Evolutionary conservation across 2,329 filamentous ascomycete genomes (phyloP).

Genomic region (Diaporthe ampelina): DNA sequence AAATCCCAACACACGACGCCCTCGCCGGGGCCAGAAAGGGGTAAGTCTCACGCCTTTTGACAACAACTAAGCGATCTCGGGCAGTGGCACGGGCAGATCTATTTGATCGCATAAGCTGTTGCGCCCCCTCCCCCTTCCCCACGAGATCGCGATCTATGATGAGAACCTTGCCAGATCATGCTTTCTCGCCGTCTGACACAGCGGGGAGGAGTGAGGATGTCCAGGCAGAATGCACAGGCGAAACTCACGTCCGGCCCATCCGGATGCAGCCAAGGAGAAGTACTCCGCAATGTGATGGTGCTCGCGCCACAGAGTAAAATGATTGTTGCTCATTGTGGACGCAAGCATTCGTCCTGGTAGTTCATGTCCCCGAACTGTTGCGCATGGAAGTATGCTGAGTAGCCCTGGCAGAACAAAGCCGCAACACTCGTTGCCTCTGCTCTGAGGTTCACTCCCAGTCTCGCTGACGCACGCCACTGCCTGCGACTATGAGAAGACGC

Average conservation of each 20-base stretch:
- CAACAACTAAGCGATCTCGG: neutral
- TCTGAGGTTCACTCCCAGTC: neutral
- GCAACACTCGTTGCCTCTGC: neutral
- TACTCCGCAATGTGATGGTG: neutral
- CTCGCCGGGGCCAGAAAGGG: slow-evolving; percentile 9
- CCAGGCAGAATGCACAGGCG: neutral
- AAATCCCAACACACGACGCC: neutral
- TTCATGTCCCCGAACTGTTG: neutral
- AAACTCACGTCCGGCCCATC: neutral
- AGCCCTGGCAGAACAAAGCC: neutral
- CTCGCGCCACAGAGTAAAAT: neutral
- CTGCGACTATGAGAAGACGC: neutral
- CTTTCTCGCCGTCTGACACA: slow-evolving; percentile 1
- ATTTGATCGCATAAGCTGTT: neutral
- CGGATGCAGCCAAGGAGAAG: neutral
- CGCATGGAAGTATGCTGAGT: neutral
- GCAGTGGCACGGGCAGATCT: neutral
- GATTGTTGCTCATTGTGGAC: slow-evolving; percentile 1
- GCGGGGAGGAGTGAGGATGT: neutral
- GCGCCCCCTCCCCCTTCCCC: neutral
- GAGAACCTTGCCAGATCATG: slow-evolving; percentile 4
- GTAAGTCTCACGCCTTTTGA: neutral
- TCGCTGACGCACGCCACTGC: slow-evolving; percentile 2
- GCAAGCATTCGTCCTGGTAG: neutral
- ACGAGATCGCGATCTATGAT: slow-evolving; percentile 7